phyloP scores from a whole-genome alignment of 495 filamentous ascomycete species.

The Talaromyces trachyspermus region DNA sequence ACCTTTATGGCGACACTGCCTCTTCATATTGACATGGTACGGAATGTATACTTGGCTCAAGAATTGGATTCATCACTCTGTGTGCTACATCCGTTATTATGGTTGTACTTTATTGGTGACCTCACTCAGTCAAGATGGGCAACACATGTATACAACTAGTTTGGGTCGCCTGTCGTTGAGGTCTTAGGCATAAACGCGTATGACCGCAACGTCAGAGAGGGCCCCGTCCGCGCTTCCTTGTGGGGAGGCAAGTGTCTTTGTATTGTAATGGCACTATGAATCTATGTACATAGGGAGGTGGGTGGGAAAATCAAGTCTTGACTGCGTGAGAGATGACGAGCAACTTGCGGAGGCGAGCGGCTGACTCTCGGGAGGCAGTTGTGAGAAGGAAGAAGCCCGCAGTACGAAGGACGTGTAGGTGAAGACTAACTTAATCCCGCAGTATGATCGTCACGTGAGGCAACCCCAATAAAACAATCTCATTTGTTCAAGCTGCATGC shows the following conservation, averaged over 20 bases:
- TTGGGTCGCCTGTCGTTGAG: too few relatives aligned
- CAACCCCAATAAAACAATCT: background rate
- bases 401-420: background rate
- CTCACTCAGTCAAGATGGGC: too few relatives aligned
- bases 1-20: background rate
- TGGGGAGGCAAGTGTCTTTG: too few relatives aligned
- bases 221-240: too few relatives aligned
- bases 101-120: too few relatives aligned
- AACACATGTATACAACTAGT: too few relatives aligned
- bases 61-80: background rate
- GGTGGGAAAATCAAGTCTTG: slow-evolving; percentile 8
- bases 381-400: background rate
- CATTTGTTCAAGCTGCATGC: background rate
- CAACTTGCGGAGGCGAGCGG: slow-evolving; percentile 8
- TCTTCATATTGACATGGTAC: background rate
- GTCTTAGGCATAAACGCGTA: too few relatives aligned
- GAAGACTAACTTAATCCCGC: background rate
- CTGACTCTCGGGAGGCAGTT: slow-evolving; percentile 8
- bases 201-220: too few relatives aligned
- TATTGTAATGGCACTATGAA: too few relatives aligned
- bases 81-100: background rate
- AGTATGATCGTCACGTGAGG: background rate
- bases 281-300: too few relatives aligned
- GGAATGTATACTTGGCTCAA: background rate
- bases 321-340: slow-evolving; percentile 10